Percentiles rank a stretch among this genome's conserved stretches.
Conservation (phyloP, 169 alveolate species). For the Nephromyces sp. region DNA sequence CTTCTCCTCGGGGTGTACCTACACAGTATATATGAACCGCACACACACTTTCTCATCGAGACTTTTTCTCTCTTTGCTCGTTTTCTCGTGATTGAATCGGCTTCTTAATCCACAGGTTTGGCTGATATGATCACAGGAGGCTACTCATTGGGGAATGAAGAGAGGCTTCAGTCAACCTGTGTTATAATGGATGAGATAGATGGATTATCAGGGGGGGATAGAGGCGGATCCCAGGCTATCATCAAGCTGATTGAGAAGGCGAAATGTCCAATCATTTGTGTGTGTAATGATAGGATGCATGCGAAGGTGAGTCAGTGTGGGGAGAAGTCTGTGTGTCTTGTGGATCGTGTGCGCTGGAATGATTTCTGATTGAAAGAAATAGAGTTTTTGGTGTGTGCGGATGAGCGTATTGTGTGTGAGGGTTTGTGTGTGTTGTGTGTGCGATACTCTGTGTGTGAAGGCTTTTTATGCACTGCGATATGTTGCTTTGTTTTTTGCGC, state of each 20-base stretch:
- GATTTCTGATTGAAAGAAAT: too few species aligned
- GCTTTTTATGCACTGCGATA: too few species aligned
- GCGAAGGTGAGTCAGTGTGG: slow-evolving; percentile 27
- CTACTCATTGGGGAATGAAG: neutral
- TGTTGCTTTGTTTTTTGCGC: too few species aligned
- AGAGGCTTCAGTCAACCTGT: slow-evolving; percentile 50
- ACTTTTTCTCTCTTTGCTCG: slow-evolving; percentile 25
- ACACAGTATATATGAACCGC: slow-evolving; percentile 6
- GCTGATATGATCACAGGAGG: neutral
- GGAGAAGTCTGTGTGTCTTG: too few species aligned
- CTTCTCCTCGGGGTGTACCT: too few species aligned
- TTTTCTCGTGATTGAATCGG: neutral
- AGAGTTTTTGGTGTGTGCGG: too few species aligned
- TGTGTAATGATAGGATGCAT: slow-evolving; percentile 84
- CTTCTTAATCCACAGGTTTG: neutral
- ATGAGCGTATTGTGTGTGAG: too few species aligned
- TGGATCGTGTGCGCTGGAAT: too few species aligned
- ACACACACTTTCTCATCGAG: slow-evolving; percentile 1
- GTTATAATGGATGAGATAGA: slow-evolving; percentile 94
- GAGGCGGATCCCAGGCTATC: slow-evolving; percentile 92
- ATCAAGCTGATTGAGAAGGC: slow-evolving; percentile 82
- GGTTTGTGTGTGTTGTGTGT: too few species aligned
- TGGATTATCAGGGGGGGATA: slow-evolving; percentile 94
- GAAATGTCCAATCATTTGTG: slow-evolving; percentile 89
- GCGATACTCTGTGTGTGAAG: too few species aligned